Base-by-base conservation (phyloP, 2,329 filamentous ascomycete genomes). In the Hortaea werneckii region DNA sequence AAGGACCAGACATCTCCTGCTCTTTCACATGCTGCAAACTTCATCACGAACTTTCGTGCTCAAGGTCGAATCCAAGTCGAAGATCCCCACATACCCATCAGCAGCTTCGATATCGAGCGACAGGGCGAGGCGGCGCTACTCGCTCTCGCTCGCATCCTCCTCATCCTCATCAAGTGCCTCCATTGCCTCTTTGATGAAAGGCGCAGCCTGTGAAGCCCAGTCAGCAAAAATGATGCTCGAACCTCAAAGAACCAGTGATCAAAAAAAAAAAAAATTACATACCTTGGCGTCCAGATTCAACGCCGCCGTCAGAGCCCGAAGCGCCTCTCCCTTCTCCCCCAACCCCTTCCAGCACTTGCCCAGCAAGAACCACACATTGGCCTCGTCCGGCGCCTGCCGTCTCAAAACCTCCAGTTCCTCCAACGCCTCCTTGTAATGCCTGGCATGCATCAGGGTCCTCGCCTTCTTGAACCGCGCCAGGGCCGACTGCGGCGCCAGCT, bases 241-340 rank as follows among this genome's bases (percentile, higher is more conserved):
- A 32, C n/a, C 11, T n/a, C 30, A 27, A 32, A 0, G 6, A n/a
- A 13, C 10, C 13, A 29, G 26, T 11, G 5, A 29, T 34, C 7
- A 29, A 10, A 13, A 20, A 11, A 29, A n/a, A 12, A 29, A 9
- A 6, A 11, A 20, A 27, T 10, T 11, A 42, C 74, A 62, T 73
- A 94, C 90, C 82, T 96, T 96, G 29, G 90, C 92, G 72, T 98
- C 92, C 59, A 98, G 71, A 66, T 95, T 95, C 60, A 96, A 72
- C 12, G 92, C 92, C 64, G 89, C 90, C 5, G 92, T 98, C 63
- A 94, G 94, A 65, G 95, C 87, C 49, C 84, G 82, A 49, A 98
- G 85, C n/a, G 92, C 89, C 57, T 81, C 76, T 50, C 81, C 80
- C 57, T 76, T 76, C 48, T 80, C 72, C 29, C 72, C 65, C 47